Conservation (phyloP, 2,329 filamentous ascomycete species). For the Allantophomopsis cytisporea region DNA sequence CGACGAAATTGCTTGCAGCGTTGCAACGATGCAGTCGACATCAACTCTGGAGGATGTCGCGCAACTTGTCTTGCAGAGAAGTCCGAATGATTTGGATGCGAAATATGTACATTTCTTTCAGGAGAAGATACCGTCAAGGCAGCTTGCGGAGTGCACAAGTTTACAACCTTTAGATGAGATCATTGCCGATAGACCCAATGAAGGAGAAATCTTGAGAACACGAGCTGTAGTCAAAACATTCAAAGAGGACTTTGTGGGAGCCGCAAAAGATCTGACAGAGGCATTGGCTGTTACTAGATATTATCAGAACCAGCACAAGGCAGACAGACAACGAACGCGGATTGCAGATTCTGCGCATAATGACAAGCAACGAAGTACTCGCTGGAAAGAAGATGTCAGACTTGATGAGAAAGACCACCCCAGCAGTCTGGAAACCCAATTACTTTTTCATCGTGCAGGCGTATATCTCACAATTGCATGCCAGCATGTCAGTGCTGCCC, state of each 20-base stretch:
- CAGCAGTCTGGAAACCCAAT: slow-evolving; percentile 58
- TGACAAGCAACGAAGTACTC: slow-evolving; percentile 15
- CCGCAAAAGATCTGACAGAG: slow-evolving; percentile 54
- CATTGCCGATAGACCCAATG: slow-evolving; percentile 46
- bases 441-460: slow-evolving; percentile 63
- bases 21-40: slow-evolving; percentile 72
- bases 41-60: slow-evolving; percentile 68
- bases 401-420: slow-evolving; percentile 54
- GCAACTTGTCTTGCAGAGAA: slow-evolving; percentile 56
- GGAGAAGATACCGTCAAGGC: slow-evolving; percentile 70
- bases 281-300: slow-evolving; percentile 37
- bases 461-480: slow-evolving; percentile 62
- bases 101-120: slow-evolving; percentile 90
- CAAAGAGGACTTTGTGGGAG: slow-evolving; percentile 60
- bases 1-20: slow-evolving; percentile 73
- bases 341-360: slow-evolving; percentile 22
- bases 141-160: slow-evolving; percentile 59
- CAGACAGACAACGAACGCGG: slow-evolving; percentile 30
- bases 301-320: slow-evolving; percentile 17
- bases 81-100: slow-evolving; percentile 54
- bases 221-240: slow-evolving; percentile 63
- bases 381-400: slow-evolving; percentile 33
- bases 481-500: slow-evolving; percentile 42
- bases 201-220: slow-evolving; percentile 57
- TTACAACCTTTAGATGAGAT: slow-evolving; percentile 54